Percentiles rank a stretch among this genome's conserved stretches.
phyloP scores from a whole-genome alignment of 2,329 filamentous ascomycete species.

The Cordyceps militaris region DNA sequence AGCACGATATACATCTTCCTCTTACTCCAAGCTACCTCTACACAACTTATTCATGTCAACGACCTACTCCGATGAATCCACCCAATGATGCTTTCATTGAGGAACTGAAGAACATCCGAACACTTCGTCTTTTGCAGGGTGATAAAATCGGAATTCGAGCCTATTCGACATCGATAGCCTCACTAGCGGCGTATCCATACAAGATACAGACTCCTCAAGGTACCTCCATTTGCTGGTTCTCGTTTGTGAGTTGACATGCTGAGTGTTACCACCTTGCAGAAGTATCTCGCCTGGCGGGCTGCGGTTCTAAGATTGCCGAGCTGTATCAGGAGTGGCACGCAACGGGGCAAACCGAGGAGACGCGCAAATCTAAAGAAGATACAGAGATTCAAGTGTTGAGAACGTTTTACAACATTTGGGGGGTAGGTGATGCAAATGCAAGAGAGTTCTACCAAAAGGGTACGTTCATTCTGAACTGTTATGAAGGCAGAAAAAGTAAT shows the following conservation, averaged over 20 bases:
- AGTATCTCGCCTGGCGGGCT: constrained; percentile 62
- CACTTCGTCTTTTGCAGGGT: constrained; percentile 59
- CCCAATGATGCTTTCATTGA: constrained; percentile 72
- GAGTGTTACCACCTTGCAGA: constrained; percentile 26
- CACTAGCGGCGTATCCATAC: constrained; percentile 72
- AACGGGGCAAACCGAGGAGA: constrained; percentile 55
- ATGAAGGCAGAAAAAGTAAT: background rate
- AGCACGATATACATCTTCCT: constrained; percentile 62
- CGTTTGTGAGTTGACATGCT: background rate
- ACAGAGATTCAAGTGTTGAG: constrained; percentile 56
- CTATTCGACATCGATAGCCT: constrained; percentile 80
- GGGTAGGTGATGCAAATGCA: constrained; percentile 78
- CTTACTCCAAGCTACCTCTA: constrained; percentile 60
- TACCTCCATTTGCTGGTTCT: constrained; percentile 16
- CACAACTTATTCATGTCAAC: constrained; percentile 67
- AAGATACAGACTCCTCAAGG: constrained; percentile 34
- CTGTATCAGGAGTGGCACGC: constrained; percentile 69
- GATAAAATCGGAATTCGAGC: constrained; percentile 78
- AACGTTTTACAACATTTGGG: constrained; percentile 80
- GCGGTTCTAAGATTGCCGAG: constrained; percentile 69
- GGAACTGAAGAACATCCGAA: constrained; percentile 67
- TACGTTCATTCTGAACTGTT: constrained; percentile 12
- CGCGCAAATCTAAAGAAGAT: constrained; percentile 56
- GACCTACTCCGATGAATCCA: constrained; percentile 60
- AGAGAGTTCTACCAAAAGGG: constrained; percentile 69